phyloP scores from a whole-genome alignment of 306 rosid species.

The Vigna angularis region DNA sequence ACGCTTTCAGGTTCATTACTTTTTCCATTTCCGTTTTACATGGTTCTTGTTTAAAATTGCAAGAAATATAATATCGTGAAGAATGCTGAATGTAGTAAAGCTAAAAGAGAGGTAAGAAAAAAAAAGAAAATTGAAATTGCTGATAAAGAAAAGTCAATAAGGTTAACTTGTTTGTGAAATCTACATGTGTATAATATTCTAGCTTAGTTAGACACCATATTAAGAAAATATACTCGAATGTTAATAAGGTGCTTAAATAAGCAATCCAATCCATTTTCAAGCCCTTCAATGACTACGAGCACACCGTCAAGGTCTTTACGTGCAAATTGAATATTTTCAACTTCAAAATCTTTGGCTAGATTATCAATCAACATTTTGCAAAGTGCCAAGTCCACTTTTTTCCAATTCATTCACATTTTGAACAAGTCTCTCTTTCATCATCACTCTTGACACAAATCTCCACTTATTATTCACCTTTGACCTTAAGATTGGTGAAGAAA shows the following conservation, averaged over 20 bases:
- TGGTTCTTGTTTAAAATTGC: neutral
- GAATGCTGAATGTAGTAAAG: neutral
- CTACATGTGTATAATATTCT: neutral
- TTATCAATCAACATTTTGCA: conserved; percentile 43
- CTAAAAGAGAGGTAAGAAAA: neutral
- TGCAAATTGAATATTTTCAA: conserved; percentile 55
- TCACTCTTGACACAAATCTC: conserved; percentile 65
- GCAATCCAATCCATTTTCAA: conserved; percentile 65
- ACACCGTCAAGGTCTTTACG: conserved; percentile 56
- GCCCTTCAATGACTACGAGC: conserved; percentile 53
- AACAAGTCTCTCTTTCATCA: conserved; percentile 51
- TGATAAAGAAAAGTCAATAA: neutral
- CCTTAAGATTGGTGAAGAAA: conserved; percentile 56
- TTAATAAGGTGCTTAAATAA: conserved; percentile 74
- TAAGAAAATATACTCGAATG: conserved; percentile 67
- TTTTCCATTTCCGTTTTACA: too few species aligned
- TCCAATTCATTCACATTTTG: conserved; percentile 58
- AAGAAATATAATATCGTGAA: neutral
- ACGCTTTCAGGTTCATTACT: too few species aligned
- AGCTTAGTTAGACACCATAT: conserved; percentile 56
- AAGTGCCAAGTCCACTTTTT: conserved; percentile 62
- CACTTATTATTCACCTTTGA: conserved; percentile 65
- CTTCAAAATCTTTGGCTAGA: conserved; percentile 44
- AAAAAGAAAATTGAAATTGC: conserved; percentile 18
- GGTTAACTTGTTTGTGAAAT: neutral